A percentile compares a stretch with the other conserved stretches of the same genome.
phyloP scores from a whole-genome alignment of 2,329 filamentous ascomycete species.

The Neopestalotiopsis clavispora region DNA sequence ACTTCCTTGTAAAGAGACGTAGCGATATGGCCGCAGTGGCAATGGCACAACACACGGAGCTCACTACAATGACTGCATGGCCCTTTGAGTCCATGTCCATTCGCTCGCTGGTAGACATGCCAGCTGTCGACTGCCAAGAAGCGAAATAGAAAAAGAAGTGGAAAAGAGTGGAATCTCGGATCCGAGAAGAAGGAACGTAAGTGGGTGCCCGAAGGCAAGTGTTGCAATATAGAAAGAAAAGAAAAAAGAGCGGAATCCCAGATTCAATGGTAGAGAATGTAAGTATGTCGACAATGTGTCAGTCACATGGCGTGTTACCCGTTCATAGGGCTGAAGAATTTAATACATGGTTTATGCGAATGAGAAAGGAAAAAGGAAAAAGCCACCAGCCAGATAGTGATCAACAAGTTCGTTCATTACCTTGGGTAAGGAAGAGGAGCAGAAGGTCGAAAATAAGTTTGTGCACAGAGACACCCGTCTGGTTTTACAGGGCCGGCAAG shows the following conservation, averaged over 20 bases:
- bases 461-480: background rate
- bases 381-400: background rate
- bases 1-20: slow-evolving; percentile 2
- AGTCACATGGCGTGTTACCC: background rate
- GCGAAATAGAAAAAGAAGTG: background rate
- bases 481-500: too few species aligned
- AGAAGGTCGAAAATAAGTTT: background rate
- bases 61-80: background rate
- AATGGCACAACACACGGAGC: slow-evolving; percentile 1
- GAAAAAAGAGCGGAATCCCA: background rate
- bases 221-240: background rate
- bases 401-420: background rate
- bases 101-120: background rate
- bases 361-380: background rate
- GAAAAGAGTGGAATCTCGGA: background rate
- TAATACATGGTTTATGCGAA: background rate
- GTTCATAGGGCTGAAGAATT: background rate
- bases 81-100: slow-evolving; percentile 2
- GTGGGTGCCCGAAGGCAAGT: background rate
- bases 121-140: background rate
- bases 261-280: background rate
- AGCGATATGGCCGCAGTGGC: background rate
- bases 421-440: background rate
- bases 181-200: background rate
- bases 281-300: background rate